Evolutionary conservation across 169 alveolate genomes (phyloP).

Genomic region (Plasmodium inui): DNA sequence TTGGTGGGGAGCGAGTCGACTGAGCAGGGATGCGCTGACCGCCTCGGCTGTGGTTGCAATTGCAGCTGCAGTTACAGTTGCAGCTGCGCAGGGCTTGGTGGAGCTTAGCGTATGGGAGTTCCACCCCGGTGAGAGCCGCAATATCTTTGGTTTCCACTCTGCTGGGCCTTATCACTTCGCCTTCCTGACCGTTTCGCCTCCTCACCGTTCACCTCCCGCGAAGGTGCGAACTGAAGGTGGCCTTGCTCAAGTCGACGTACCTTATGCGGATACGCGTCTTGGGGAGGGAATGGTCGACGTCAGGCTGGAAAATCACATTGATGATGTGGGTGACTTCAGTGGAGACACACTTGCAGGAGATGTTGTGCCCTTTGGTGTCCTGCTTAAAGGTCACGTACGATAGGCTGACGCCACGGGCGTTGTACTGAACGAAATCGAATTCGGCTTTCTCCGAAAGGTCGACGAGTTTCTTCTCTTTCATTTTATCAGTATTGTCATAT

Average conservation of each 20-base stretch:
- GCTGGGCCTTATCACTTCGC: not conserved
- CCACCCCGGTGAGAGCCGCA: not conserved
- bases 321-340: constrained; percentile 13
- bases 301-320: constrained; percentile 8
- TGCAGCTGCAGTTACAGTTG: too few species aligned
- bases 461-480: constrained; percentile 16
- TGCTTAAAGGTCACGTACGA: constrained; percentile 34
- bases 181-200: not conserved
- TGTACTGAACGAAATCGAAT: constrained; percentile 26
- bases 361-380: not conserved
- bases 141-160: not conserved
- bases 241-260: constrained; percentile 10
- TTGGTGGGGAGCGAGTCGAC: not conserved
- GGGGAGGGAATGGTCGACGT: not conserved
- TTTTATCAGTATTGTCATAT: constrained; percentile 18
- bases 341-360: constrained; percentile 48
- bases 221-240: not conserved
- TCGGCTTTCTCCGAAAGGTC: constrained; percentile 31
- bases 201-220: not conserved
- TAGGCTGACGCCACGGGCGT: constrained; percentile 18
- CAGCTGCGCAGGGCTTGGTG: not conserved
- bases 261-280: constrained; percentile 8
- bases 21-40: not conserved
- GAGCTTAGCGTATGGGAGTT: not conserved
- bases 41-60: not conserved